Evolutionary conservation across 73 alveolate genomes (phyloP).

Genomic region (Paraurostyla sp.): DNA sequence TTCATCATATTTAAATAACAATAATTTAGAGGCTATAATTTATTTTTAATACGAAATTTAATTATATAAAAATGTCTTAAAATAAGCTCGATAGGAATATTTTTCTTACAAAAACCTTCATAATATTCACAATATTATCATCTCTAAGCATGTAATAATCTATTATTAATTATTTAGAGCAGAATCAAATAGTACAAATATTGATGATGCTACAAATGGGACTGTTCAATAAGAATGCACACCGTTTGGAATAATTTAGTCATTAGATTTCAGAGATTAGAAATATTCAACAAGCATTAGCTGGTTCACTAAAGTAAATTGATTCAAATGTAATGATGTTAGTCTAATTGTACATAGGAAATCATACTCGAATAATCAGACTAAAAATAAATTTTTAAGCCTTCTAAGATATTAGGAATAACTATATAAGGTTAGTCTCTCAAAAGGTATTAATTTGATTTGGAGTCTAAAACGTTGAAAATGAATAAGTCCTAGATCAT

Average conservation of each 20-base stretch:
- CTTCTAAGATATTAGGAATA: background rate
- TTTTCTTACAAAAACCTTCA: background rate
- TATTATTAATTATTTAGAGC: too few relatives aligned
- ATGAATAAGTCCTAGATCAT: too few relatives aligned
- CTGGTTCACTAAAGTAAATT: conserved; percentile 27
- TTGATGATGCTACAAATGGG: too few relatives aligned
- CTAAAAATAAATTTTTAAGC: background rate
- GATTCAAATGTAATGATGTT: background rate
- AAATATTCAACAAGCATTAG: background rate
- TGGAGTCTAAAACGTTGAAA: too few relatives aligned
- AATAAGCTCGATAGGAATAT: background rate
- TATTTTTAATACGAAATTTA: background rate
- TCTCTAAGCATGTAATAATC: too few relatives aligned
- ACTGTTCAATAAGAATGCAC: background rate
- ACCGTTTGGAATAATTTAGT: background rate
- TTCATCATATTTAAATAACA: conserved; percentile 48
- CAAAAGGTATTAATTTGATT: background rate
- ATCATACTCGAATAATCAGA: background rate
- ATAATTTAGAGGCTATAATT: conserved; percentile 49
- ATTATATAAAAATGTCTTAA: background rate
- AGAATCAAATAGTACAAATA: too few relatives aligned
- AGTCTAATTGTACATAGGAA: background rate
- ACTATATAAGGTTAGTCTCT: background rate
- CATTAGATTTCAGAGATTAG: background rate
- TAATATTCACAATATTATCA: background rate